Conservation (phyloP, 345 rosid genomes). For the Bruguiera gymnorhiza region DNA sequence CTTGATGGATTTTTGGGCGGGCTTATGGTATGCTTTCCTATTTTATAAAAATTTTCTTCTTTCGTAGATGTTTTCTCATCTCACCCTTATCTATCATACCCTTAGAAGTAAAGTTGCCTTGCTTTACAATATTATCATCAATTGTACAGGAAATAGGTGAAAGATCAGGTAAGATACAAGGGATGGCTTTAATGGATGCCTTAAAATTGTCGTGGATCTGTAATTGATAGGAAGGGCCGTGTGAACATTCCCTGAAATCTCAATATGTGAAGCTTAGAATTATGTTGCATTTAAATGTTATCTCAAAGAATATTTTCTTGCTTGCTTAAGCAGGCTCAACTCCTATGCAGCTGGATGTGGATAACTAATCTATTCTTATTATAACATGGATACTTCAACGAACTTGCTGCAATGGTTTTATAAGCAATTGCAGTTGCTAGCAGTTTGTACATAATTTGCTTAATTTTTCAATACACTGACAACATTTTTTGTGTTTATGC, state of each 20-base stretch:
- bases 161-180: too few relatives aligned
- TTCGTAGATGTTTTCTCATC: not conserved
- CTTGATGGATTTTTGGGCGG: constrained; percentile 89
- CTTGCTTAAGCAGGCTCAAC: too few relatives aligned
- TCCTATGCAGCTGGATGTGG: not conserved
- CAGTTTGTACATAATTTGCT: not conserved
- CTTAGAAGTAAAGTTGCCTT: not conserved
- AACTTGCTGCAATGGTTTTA: not conserved
- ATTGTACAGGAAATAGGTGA: too few relatives aligned
- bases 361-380: not conserved
- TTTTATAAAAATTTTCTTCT: not conserved
- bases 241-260: too few relatives aligned
- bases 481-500: constrained; percentile 34
- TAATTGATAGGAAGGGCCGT: too few relatives aligned
- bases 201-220: too few relatives aligned
- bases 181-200: too few relatives aligned
- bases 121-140: too few relatives aligned
- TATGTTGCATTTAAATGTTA: too few relatives aligned
- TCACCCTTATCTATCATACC: not conserved
- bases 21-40: constrained; percentile 63
- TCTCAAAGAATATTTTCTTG: too few relatives aligned
- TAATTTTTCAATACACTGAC: constrained; percentile 17
- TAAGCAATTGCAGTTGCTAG: constrained; percentile 1
- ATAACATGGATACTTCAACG: not conserved
- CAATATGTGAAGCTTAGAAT: too few relatives aligned